Evolutionary conservation across 1,139 yeast species (phyloP), one percentile per base, ranked within the genome.

Genomic region (Protomyces arabidopsidicola): DNA sequence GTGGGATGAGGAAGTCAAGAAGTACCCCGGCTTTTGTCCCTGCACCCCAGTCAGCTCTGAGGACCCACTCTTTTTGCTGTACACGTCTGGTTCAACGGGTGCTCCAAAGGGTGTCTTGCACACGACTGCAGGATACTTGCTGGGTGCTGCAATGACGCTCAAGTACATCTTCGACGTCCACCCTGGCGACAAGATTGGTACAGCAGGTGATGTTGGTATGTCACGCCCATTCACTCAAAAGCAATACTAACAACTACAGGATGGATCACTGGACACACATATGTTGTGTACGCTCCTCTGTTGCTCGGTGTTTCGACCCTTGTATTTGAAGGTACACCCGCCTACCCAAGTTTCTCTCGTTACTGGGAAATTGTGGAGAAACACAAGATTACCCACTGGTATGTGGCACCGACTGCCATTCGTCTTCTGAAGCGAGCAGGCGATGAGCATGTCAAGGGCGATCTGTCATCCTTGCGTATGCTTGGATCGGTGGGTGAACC

Each of bases 401-500:
- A 93, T 77, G 96, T 93, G 70, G 98, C 98, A 16, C 98, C 98
- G 74, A 93, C 98, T 65, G 98, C 98, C 36, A 82, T 93, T 75
- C 88, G 98, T 79, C 83, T 93, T 73, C 86, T 93, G 75, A 90
- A 95, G 79, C 90, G 93, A 78, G 90, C 95, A 65, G 98, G 98
- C 72, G 95, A 88, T 77, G 93, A 88, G 75, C 88, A 87, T 73
- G 84, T 82, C 70, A 87, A 89, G 76, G 90, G 91, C 75, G 97
- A 91, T 76, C 83, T 90, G 69, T 82, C 88, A n/a, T 85, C 95
- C 27, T 82, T 93, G 75, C 87, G 98, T 80, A 90, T 96, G 57
- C 82, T 93, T 72, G 98, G 98, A 70, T 90, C 98, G 35, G 98
- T 93, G 67, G 98, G 98, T 76, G 98, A 93, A 80, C 98, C 98